phyloP scores from a whole-genome alignment of 805 yeast genomes.

The Lipomyces orientalis region DNA sequence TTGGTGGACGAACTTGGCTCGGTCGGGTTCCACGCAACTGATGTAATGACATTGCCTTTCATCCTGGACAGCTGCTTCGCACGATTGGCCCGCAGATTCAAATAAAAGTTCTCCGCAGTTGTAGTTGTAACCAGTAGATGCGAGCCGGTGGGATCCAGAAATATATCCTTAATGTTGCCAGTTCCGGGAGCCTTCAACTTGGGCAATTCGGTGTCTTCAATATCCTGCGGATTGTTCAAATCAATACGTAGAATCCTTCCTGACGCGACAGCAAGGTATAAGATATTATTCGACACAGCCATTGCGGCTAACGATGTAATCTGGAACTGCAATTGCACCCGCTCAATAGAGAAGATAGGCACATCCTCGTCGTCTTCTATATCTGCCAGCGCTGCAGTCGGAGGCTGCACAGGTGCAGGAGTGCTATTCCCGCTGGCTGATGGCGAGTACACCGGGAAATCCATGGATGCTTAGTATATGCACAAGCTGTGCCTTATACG shows the following conservation, averaged over 20 bases:
- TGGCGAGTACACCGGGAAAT: not conserved
- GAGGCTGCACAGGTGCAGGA: conserved; percentile 2
- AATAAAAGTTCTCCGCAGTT: conserved; percentile 55
- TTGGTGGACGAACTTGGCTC: conserved; percentile 51
- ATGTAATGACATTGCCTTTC: conserved; percentile 52
- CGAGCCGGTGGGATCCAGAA: conserved; percentile 57
- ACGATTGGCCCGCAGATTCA: conserved; percentile 51
- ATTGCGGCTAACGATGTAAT: conserved; percentile 55
- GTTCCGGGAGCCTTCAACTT: conserved; percentile 40
- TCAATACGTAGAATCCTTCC: conserved; percentile 69
- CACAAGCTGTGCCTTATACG: not conserved
- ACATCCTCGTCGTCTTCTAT: conserved; percentile 29
- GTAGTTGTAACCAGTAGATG: conserved; percentile 59
- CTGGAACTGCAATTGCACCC: conserved; percentile 59
- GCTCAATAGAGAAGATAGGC: conserved; percentile 45
- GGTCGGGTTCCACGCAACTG: conserved; percentile 52
- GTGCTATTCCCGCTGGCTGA: not conserved
- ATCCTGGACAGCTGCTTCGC: conserved; percentile 55
- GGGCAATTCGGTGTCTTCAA: conserved; percentile 48
- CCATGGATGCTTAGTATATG: not conserved
- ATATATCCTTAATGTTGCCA: conserved; percentile 48
- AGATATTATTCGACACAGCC: conserved; percentile 60
- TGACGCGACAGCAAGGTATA: conserved; percentile 59
- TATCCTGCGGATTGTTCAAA: conserved; percentile 66
- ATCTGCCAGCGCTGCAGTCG: conserved; percentile 20